Percentiles rank a stretch among this genome's conserved stretches.
Evolutionary conservation across 345 rosid genomes (phyloP).

Genomic region (Eucalyptus fibrosa): DNA sequence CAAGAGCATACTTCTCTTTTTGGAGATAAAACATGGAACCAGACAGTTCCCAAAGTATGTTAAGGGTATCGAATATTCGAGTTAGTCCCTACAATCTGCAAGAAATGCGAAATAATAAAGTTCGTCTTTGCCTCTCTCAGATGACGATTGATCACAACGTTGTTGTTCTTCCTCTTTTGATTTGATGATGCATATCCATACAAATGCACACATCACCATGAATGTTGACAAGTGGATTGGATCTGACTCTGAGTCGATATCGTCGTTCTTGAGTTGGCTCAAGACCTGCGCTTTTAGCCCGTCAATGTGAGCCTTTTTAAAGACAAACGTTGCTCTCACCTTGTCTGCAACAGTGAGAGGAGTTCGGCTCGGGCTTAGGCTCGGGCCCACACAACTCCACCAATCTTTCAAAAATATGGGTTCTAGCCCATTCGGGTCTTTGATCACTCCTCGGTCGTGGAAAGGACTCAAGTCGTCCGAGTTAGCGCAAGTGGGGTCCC

Average conservation of each 20-base stretch:
- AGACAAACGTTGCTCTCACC: conserved; percentile 8
- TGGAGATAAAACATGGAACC: neutral
- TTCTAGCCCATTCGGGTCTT: conserved; percentile 2
- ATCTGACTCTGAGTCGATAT: neutral
- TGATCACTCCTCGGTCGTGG: neutral
- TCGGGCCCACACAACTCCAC: neutral
- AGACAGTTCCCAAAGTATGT: conserved; percentile 26
- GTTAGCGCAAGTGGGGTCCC: neutral
- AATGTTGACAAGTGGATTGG: neutral
- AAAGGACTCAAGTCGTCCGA: neutral
- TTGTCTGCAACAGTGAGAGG: neutral
- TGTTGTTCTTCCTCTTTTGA: neutral
- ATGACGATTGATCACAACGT: neutral
- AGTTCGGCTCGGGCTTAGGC: neutral
- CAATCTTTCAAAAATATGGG: neutral
- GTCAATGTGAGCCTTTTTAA: neutral
- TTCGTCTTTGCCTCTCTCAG: neutral
- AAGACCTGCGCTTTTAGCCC: conserved; percentile 2
- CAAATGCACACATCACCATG: neutral
- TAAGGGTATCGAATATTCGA: neutral
- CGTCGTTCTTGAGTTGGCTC: neutral
- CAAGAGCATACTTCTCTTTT: neutral
- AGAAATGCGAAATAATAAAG: neutral
- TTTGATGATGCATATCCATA: neutral
- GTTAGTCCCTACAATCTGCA: neutral